phyloP scores from a whole-genome alignment of 2,329 filamentous ascomycete genomes.

The Paecilomyces sp. region DNA sequence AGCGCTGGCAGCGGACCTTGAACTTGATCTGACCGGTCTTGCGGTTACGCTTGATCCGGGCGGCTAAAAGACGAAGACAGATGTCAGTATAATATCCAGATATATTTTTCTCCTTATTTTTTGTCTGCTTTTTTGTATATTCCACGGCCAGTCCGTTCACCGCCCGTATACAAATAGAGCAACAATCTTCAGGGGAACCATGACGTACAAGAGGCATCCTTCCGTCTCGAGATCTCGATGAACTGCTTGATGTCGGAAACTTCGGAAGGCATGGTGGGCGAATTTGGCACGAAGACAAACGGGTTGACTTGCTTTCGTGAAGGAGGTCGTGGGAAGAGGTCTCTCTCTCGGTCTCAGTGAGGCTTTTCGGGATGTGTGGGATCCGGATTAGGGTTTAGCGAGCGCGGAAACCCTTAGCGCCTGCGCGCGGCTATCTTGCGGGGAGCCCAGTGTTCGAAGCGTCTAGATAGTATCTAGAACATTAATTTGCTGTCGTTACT shows the following conservation, averaged over 20 bases:
- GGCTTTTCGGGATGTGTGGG: conserved; percentile 5
- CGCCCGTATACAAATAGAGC: not conserved
- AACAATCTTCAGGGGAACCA: conserved; percentile 3
- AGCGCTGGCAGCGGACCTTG: conserved; percentile 97
- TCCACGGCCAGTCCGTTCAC: not conserved
- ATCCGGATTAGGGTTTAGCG: conserved; percentile 18
- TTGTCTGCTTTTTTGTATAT: not conserved
- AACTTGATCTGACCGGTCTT: conserved; percentile 94
- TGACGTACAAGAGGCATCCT: conserved; percentile 96
- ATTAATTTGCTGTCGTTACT: not conserved
- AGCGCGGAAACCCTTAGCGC: conserved; percentile 10
- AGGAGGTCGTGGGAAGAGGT: conserved; percentile 12
- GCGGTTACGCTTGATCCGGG: conserved; percentile 94
- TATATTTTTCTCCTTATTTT: not conserved
- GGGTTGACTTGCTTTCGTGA: conserved; percentile 1
- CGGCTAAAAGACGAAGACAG: conserved; percentile 50
- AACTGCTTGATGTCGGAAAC: conserved; percentile 99
- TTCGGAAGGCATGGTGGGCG: conserved; percentile 93
- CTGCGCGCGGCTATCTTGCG: not conserved
- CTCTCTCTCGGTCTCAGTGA: conserved; percentile 4
- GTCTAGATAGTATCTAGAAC: not conserved
- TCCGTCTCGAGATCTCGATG: conserved; percentile 99
- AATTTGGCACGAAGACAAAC: conserved; percentile 19
- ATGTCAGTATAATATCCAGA: conserved; percentile 10
- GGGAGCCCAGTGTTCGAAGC: not conserved